Evolutionary conservation across 140 eudicot species (phyloP), one percentile per base, ranked within the genome.

Genomic region (Cichorium intybus): DNA sequence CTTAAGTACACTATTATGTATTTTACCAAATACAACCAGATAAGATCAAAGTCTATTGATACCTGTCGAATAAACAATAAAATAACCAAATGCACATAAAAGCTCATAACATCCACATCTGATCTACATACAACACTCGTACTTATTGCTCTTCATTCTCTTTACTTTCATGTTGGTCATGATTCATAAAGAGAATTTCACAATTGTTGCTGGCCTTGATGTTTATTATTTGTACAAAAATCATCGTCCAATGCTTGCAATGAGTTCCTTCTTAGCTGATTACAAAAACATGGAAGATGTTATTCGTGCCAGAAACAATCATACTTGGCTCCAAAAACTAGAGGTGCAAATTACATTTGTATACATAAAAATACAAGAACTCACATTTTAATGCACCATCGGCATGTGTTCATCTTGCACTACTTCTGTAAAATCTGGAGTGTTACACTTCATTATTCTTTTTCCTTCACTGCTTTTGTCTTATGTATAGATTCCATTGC

Each of bases 401-500:
- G 46, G 65, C 47, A 8, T 24, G 37, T 48, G 47, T 58, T 64
- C 59, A 75, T 67, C 58, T 17, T 27, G 20, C 28, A 24, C 22
- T 33, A 37, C 31, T 58, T 48, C 9, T 2, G 55, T 18, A 57
- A 22, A 20, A 37, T 24, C 10, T 18, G 56, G 31, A 56, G 57
- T 18, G 7, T 15, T 26, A 11, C 12, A n/a, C 24, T 10, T 29
- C 3, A 56, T 51, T 60, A 68, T 59, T 75, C 80, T 59, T 75
- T 61, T 60, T 75, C 75, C 75, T 75, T 51, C 9, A 60, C 80
- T 50, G 70, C 7, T 60, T 75, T 75, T 51, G 75, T 59, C 45
- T 68, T 75, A 18, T 67, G 64, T 41, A 75, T 68, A 53, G 80
- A 67, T 50, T 75, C 80, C 75, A 75, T 75, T 50, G 80, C 80